Evolutionary conservation across 805 yeast genomes (phyloP), one percentile per base, ranked within the genome.

Genomic region (Nakazawaea pomicola): DNA sequence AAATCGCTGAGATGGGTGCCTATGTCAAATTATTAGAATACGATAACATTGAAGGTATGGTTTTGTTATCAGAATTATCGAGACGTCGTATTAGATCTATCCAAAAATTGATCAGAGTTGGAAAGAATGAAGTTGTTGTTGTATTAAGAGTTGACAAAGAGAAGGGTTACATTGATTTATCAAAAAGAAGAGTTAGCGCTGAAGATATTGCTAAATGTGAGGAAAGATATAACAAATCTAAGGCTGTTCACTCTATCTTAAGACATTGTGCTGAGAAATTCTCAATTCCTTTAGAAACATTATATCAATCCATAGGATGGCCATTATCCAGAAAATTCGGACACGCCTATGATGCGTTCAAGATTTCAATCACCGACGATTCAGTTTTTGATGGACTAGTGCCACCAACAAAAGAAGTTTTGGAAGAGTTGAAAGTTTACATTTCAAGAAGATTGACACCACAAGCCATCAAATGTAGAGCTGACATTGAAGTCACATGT

Each of bases 1-100:
- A 86, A 63, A 93, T 93, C 55, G 99, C 98, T 52, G 99, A 93
- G 65, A 93, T 93, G 99, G 99, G 99, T 46, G 99, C 99, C 11
- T 93, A 93, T 64, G 95, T 93, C 50, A 91, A 89, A 65, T 74
- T 93, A 50, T 75, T 93, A 50, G 99, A 93, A 67, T 93, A 93
- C 61, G 98, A 93, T 68, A 93, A 91, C 63, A 91, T 93, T 59
- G 99, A 93, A 68, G 99, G 99, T 58, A 93, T 93, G 99, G 95
- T 93, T 44, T 72, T 93, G 51, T 76, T 93, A 56, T 84, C 95
- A 31, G 99, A 93, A 69, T 76, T 93, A 54, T 90, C 98, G 28
- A 86, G 99, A 78, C 88, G 99, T 75, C 95, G 99, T 72, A 93
- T 93, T 57, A 80, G 99, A 65, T 88, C 97, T 40, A 93, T 93